These are phyloP conservation scores for Mucor piriformis DNA, from an alignment of 371 early-diverging fungal genomes.

Conservation along the genomic window DNA sequence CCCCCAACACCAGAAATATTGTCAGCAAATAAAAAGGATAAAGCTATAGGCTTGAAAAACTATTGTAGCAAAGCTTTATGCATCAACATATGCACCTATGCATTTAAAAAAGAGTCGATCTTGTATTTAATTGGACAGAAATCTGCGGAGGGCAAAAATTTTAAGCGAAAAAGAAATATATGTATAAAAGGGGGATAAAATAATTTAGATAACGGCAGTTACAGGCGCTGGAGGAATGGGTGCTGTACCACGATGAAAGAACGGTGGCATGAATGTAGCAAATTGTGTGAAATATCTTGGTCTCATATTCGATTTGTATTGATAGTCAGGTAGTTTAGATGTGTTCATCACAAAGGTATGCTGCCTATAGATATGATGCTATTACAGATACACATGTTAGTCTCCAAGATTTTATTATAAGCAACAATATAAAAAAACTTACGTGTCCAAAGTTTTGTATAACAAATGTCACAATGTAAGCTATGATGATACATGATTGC, in stretches of 20 bases:
- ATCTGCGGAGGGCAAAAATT: neutral
- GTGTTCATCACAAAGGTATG: constrained; percentile 10
- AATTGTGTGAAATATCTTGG: neutral
- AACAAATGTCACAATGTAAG: constrained; percentile 21
- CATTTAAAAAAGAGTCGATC: no score
- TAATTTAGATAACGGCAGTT: neutral
- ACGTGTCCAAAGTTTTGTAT: constrained; percentile 13
- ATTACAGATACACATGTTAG: neutral
- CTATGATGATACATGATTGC: constrained; percentile 30
- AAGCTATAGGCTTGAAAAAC: no score
- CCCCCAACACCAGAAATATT: no score
- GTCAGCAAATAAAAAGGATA: no score
- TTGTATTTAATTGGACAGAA: no score
- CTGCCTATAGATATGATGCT: constrained; percentile 8
- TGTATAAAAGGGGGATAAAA: neutral
- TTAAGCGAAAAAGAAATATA: neutral
- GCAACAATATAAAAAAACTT: constrained; percentile 1
- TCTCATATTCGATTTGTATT: neutral
- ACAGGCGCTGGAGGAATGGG: constrained; percentile 1
- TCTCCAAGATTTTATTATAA: no score
- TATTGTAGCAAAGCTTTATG: no score
- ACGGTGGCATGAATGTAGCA: neutral
- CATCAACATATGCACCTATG: no score
- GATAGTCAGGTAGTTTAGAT: neutral
- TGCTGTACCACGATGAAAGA: neutral